Evolutionary conservation across 2,329 filamentous ascomycete species (phyloP), one percentile per base, ranked within the genome.

Genomic region (Diaporthe batatas): DNA sequence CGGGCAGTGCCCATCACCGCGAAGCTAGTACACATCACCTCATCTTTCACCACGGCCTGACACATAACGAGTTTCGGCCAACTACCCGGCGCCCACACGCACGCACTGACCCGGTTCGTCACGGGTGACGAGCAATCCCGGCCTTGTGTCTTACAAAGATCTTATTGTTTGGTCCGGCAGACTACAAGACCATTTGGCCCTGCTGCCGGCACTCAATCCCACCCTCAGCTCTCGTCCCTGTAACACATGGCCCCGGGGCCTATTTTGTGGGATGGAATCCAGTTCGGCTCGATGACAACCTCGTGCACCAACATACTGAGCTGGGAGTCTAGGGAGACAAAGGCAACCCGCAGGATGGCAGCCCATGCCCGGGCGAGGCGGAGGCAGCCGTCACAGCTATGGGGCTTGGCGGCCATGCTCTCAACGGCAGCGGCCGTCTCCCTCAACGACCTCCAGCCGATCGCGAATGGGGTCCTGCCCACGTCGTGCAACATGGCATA

Each of bases 401-500:
- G 36, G 36, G 59, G 55, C 68, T 44, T 76, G 8, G 47, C 77
- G n/a, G 53, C 75, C 67, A 67, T 78, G 72, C 76, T 77, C 32
- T 77, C 79, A 39, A 76, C 77, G 29, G 75, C 77, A 32, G 76
- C 78, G 21, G 79, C 80, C n/a, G 65, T 82, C 12, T 79, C 80
- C 8, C 80, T 87, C 36, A 81, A 83, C 58, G 81, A 81, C 75
- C 83, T 87, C 71, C 80, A 86, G 70, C 77, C 81, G 54, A 80
- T 87, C 70, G 77, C 80, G n/a, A 78, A 81, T 14, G 74, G 80
- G n/a, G 76, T 80, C 6, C 78, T 83, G 12, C 80, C 84, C 0
- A 70, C 83, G 47, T 76, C 75, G 54, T 87, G 85, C 75, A 77
- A 82, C 18, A 76, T 81, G 49, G 84, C 83, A 44, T 87, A 87